phyloP scores from a whole-genome alignment of 2,329 filamentous ascomycete genomes.

The Leptodontidium sp. region DNA sequence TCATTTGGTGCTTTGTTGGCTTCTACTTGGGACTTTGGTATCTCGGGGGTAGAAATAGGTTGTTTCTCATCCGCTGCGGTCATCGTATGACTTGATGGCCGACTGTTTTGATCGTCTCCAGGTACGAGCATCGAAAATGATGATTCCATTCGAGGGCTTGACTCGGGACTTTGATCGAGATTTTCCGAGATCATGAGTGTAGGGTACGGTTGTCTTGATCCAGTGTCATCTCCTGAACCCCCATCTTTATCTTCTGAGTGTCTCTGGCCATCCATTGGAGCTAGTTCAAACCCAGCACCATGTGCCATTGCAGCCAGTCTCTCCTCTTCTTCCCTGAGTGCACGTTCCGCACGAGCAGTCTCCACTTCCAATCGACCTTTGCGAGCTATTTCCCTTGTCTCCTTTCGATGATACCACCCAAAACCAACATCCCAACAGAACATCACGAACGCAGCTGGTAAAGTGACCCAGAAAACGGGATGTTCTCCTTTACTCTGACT shows the following conservation, averaged over 20 bases:
- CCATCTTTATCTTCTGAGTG: not conserved
- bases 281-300: not conserved
- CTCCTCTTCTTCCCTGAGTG: constrained; percentile 47
- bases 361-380: constrained; percentile 61
- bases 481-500: constrained; percentile 57
- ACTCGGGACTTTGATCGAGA: constrained; percentile 46
- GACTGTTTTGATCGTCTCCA: constrained; percentile 29
- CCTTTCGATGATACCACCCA: constrained; percentile 69
- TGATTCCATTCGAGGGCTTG: constrained; percentile 24
- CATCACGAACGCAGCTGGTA: constrained; percentile 74
- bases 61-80: constrained; percentile 33
- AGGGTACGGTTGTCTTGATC: not conserved
- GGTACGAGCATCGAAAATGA: constrained; percentile 32
- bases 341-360: constrained; percentile 50
- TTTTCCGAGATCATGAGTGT: constrained; percentile 5
- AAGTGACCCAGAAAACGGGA: constrained; percentile 73
- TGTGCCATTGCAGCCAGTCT: constrained; percentile 66
- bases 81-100: constrained; percentile 30
- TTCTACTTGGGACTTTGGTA: not conserved
- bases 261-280: not conserved
- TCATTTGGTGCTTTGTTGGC: not conserved
- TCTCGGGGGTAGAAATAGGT: not conserved
- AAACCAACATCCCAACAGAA: constrained; percentile 71
- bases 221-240: not conserved
- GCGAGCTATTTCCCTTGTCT: constrained; percentile 69